Evolutionary conservation across 2,329 filamentous ascomycete genomes (phyloP).

Genomic region (Ophidiomyces ophidiicola): DNA sequence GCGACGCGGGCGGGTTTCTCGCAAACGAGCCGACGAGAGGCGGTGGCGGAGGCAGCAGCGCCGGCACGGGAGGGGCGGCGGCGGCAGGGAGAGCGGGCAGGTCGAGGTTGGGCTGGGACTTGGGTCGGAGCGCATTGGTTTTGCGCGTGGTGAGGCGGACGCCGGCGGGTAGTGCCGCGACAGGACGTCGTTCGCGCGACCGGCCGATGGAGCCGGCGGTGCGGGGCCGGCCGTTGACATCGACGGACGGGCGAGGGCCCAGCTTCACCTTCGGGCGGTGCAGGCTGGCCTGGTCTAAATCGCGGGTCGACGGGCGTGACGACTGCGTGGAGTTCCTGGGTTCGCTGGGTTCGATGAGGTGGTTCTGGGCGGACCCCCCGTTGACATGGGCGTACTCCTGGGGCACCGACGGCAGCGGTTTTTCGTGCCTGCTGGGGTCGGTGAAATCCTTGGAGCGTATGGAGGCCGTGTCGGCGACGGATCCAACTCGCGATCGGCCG

Average conservation of each 20-base stretch:
- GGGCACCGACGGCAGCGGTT: constrained; percentile 13
- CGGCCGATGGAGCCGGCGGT: constrained; percentile 39
- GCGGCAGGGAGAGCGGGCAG: constrained; percentile 21
- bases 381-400: no score
- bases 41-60: constrained; percentile 28
- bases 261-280: constrained; percentile 63
- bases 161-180: constrained; percentile 69
- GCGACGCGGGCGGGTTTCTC: constrained; percentile 23
- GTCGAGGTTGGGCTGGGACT: constrained; percentile 32
- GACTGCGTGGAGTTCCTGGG: constrained; percentile 32
- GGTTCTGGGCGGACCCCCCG: no score
- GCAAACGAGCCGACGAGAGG: constrained; percentile 23
- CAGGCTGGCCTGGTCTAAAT: constrained; percentile 32
- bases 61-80: constrained; percentile 28
- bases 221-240: constrained; percentile 49
- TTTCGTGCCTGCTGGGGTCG: constrained; percentile 5
- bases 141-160: constrained; percentile 50
- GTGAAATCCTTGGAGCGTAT: constrained; percentile 6
- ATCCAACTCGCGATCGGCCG: constrained; percentile 1
- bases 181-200: constrained; percentile 49
- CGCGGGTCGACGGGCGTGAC: constrained; percentile 33
- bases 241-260: constrained; percentile 65
- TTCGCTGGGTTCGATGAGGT: constrained; percentile 27
- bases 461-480: constrained; percentile 9
- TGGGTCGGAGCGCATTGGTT: constrained; percentile 39